These are phyloP conservation scores for Mycena albidolilacea DNA, from an alignment of 768 basidiomycete genomes.

Conservation along the genomic window DNA sequence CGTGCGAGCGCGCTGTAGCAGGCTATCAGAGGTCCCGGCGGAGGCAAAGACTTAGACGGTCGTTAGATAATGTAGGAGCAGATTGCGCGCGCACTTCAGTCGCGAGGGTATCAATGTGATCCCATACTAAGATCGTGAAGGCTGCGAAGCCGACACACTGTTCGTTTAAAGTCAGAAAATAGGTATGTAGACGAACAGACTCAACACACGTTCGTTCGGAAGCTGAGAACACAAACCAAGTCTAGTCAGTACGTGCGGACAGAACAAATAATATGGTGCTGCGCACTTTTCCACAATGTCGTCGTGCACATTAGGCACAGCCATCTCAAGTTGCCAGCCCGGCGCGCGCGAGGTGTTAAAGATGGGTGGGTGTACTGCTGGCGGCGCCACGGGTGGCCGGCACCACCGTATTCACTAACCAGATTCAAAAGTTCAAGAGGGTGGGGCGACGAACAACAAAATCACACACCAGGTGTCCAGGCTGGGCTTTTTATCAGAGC, in stretches of 20 bases:
- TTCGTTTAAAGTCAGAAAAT: background rate
- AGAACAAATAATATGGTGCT: background rate
- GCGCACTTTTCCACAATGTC: constrained; percentile 35
- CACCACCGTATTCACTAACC: constrained; percentile 13
- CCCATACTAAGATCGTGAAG: constrained; percentile 57
- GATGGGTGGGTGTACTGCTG: background rate
- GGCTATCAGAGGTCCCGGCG: too few relatives aligned
- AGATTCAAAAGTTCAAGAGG: background rate
- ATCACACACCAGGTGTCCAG: background rate
- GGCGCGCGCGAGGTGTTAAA: background rate
- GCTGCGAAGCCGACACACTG: constrained; percentile 53
- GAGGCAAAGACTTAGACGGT: too few relatives aligned
- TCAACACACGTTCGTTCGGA: constrained; percentile 35
- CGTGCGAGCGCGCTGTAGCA: too few relatives aligned
- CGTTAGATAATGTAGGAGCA: background rate
- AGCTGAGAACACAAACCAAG: background rate
- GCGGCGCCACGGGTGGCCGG: background rate
- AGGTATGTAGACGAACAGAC: background rate
- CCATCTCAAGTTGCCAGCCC: background rate
- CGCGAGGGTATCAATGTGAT: constrained; percentile 67
- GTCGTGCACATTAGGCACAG: constrained; percentile 19
- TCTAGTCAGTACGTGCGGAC: background rate
- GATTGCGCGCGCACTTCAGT: constrained; percentile 54
- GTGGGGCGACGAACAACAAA: background rate
- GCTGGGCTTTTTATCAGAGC: background rate